Percentiles rank a stretch among this genome's conserved stretches.
These are phyloP conservation scores for Citrus sinensis DNA, from an alignment of 345 rosid species.

Conservation along the genomic window DVS_A1.0 CM039167.1:899501-900000, in stretches of 20 bases:
- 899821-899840: too few relatives aligned
- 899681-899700: constrained; percentile 1
- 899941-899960: neutral
- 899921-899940: neutral
- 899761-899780: neutral
- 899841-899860: constrained; percentile 1
- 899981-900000: neutral
- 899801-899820: too few relatives aligned
- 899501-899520: too few relatives aligned
- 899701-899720: neutral
- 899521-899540: too few relatives aligned
- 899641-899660: constrained; percentile 1
- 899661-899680: constrained; percentile 3
- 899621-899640: neutral
- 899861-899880: neutral
- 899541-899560: too few relatives aligned
- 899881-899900: neutral
- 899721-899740: neutral
- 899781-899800: neutral
- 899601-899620: too few relatives aligned
- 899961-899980: neutral
- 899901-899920: neutral
- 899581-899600: too few relatives aligned
- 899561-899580: too few relatives aligned
- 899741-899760: neutral